These are phyloP conservation scores for Mycena haematopus DNA, from an alignment of 768 basidiomycete genomes.

Conservation along the genomic window DNA sequence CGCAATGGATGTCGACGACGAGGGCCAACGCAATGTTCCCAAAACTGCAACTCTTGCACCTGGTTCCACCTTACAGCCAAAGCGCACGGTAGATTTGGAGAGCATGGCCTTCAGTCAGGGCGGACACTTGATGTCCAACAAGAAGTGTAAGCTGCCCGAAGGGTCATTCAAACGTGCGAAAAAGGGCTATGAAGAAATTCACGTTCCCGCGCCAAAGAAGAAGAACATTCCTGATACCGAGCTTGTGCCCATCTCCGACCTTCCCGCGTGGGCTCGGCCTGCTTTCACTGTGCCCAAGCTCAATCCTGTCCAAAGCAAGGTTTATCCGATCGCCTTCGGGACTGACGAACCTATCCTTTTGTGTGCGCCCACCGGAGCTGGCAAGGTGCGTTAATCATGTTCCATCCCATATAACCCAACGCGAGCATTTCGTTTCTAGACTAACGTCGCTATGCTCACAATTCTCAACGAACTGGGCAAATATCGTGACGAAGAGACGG, in stretches of 20 bases:
- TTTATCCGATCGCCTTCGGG: conserved; percentile 92
- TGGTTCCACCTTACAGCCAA: conserved; percentile 87
- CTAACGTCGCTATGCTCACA: conserved; percentile 96
- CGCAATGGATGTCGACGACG: conserved; percentile 80
- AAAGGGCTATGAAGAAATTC: conserved; percentile 98
- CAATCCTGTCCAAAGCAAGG: conserved; percentile 92
- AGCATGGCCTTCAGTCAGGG: conserved; percentile 96
- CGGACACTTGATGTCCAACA: conserved; percentile 97
- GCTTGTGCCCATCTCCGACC: conserved; percentile 68
- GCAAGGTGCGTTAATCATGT: conserved; percentile 74
- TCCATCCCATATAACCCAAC: not conserved
- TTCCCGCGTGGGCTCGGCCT: conserved; percentile 87
- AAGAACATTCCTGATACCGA: conserved; percentile 69
- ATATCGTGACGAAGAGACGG: conserved; percentile 82
- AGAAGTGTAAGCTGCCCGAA: conserved; percentile 96
- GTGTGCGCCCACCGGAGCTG: conserved; percentile 98
- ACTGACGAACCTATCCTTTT: conserved; percentile 94
- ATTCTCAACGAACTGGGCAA: conserved; percentile 92
- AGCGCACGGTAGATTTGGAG: conserved; percentile 86
- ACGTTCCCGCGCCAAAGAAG: conserved; percentile 91
- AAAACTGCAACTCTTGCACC: conserved; percentile 88
- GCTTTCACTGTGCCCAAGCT: conserved; percentile 86
- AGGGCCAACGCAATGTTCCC: conserved; percentile 61
- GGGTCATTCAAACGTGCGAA: conserved; percentile 96
- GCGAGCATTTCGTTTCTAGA: conserved; percentile 53